Evolutionary conservation across 352 stramenopile genomes (phyloP).

Genomic region (Pythium coloratum): DNA sequence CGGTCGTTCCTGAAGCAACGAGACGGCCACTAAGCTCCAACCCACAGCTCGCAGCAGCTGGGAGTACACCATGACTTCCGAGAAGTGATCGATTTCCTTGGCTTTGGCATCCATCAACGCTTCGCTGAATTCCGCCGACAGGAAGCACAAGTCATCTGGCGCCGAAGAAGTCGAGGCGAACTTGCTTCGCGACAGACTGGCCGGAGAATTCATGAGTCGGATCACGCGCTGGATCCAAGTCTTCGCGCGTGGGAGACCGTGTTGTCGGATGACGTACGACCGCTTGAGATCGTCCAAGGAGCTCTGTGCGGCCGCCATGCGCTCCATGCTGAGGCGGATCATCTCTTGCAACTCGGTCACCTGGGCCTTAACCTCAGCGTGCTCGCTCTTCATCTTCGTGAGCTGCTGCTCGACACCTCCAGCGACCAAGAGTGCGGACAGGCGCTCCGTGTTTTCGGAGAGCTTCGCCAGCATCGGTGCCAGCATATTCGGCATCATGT

Average conservation of each 20-base stretch:
- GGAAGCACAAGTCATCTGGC: conserved; percentile 33
- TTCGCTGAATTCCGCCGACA: conserved; percentile 49
- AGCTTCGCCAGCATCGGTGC: conserved; percentile 36
- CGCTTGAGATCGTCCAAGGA: conserved; percentile 59
- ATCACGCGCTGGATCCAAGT: conserved; percentile 56
- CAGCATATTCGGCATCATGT: conserved; percentile 35
- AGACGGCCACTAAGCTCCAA: conserved; percentile 75
- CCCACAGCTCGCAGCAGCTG: conserved; percentile 65
- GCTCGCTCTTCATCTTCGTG: conserved; percentile 67
- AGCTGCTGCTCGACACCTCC: conserved; percentile 75
- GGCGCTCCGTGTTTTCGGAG: conserved; percentile 46
- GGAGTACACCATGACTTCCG: conserved; percentile 61
- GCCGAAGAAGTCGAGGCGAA: conserved; percentile 13
- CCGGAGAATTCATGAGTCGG: conserved; percentile 50
- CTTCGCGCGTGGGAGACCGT: conserved; percentile 56
- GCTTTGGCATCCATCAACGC: conserved; percentile 40
- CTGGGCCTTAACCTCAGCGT: conserved; percentile 70
- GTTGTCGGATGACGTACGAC: conserved; percentile 65
- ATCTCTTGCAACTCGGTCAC: conserved; percentile 65
- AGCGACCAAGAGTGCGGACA: conserved; percentile 59
- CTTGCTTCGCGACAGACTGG: conserved; percentile 34
- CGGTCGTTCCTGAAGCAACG: conserved; percentile 74
- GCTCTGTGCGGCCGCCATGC: conserved; percentile 50
- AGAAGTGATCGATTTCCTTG: conserved; percentile 70
- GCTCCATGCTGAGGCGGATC: conserved; percentile 62